A percentile compares a stretch with the other conserved stretches of the same genome.
Conservation (phyloP, 768 basidiomycete species). For the Auriscalpium microsporum region DNA sequence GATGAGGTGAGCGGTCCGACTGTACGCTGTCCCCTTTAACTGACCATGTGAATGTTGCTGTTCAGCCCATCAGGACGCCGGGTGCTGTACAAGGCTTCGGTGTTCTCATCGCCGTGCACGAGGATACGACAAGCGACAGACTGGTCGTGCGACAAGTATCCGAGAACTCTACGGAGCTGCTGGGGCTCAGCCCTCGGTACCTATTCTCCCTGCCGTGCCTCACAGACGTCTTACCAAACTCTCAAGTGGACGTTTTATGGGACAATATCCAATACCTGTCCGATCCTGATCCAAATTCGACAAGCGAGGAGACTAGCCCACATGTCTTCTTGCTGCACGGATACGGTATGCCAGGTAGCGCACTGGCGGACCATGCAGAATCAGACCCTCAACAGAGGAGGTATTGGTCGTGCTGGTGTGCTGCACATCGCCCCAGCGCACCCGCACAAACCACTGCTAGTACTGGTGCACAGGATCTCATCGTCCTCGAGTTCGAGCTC, state of each 20-base stretch:
- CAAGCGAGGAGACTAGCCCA: constrained; percentile 39
- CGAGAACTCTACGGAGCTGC: constrained; percentile 71
- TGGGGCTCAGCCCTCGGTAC: constrained; percentile 62
- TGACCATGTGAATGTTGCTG: neutral
- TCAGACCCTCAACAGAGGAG: constrained; percentile 27
- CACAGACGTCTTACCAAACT: constrained; percentile 56
- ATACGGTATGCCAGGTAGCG: constrained; percentile 58
- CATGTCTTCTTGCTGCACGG: constrained; percentile 68
- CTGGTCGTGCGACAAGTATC: constrained; percentile 70
- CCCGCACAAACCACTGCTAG: neutral
- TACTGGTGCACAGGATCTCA: constrained; percentile 26
- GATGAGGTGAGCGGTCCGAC: constrained; percentile 44
- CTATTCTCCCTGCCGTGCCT: constrained; percentile 70
- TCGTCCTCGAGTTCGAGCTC: constrained; percentile 76
- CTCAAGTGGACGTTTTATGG: constrained; percentile 58
- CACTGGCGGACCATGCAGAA: constrained; percentile 19
- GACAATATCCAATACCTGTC: constrained; percentile 66
- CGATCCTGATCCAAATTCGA: constrained; percentile 34
- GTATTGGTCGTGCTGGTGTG: constrained; percentile 64
- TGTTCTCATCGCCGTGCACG: constrained; percentile 65
- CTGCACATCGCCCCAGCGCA: constrained; percentile 44
- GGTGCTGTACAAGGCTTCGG: constrained; percentile 80
- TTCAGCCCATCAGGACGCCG: constrained; percentile 69
- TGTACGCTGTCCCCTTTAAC: neutral
- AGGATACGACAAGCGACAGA: constrained; percentile 41